phyloP scores from a whole-genome alignment of 371 early-diverging fungal genomes.

The Mucor mucedo region DNA sequence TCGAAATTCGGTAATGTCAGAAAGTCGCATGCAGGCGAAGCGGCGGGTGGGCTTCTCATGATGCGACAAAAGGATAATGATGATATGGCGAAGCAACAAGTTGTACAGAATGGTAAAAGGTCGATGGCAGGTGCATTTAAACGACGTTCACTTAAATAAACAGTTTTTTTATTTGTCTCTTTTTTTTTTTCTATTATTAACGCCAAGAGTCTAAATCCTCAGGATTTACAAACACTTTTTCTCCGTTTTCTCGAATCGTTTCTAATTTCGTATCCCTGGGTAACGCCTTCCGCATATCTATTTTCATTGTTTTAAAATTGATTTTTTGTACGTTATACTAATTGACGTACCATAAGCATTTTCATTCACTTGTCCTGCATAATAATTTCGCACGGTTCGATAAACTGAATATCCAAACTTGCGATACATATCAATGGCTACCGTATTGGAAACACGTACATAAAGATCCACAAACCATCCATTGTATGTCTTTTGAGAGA shows the following conservation, averaged over 20 bases:
- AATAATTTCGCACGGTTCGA: slow-evolving; percentile 91
- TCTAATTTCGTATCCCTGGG: slow-evolving; percentile 76
- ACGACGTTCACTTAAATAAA: slow-evolving; percentile 1
- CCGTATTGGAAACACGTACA: slow-evolving; percentile 92
- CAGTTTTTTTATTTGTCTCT: background rate
- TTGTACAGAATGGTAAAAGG: background rate
- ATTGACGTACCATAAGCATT: slow-evolving; percentile 81
- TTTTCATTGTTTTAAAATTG: too few relatives aligned
- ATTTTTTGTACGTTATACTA: background rate
- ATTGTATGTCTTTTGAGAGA: slow-evolving; percentile 90
- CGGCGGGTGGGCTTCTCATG: slow-evolving; percentile 51
- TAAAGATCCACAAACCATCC: slow-evolving; percentile 98
- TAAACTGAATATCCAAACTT: slow-evolving; percentile 94
- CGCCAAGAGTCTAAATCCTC: slow-evolving; percentile 63
- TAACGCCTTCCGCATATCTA: slow-evolving; percentile 91
- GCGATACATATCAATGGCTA: slow-evolving; percentile 97
- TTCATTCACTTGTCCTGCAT: slow-evolving; percentile 71
- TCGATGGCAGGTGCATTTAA: background rate
- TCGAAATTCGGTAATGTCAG: slow-evolving; percentile 17
- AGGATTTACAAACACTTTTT: slow-evolving; percentile 61
- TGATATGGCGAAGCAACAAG: background rate
- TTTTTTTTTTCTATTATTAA: slow-evolving; percentile 19
- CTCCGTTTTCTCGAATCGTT: slow-evolving; percentile 68
- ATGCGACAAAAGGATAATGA: slow-evolving; percentile 38
- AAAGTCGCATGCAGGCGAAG: slow-evolving; percentile 45